A percentile compares a stretch with the other conserved stretches of the same genome.
Conservation (phyloP, 345 rosid genomes). For the Moricandia arvensis region DNA sequence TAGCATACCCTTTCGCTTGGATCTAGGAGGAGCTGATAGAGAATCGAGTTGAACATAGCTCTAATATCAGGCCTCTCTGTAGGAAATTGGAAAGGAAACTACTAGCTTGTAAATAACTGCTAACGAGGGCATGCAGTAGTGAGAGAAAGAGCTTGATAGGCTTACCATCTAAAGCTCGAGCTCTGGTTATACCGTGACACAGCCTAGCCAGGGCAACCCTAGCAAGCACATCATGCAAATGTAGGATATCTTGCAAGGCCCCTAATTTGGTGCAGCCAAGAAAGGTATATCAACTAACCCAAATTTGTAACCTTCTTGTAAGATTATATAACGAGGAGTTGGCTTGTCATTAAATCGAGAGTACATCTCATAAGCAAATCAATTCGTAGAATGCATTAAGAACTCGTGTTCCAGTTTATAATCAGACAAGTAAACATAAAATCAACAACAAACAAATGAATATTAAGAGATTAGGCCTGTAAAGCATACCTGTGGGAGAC, state of each 20-base stretch:
- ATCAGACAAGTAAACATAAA: constrained; percentile 14
- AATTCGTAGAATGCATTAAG: constrained; percentile 2
- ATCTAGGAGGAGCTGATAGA: constrained; percentile 93
- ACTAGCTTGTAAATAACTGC: constrained; percentile 14
- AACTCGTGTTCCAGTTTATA: constrained; percentile 10
- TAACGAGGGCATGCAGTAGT: constrained; percentile 1
- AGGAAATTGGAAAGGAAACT: constrained; percentile 35
- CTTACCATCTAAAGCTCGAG: constrained; percentile 94
- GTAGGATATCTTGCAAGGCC: constrained; percentile 97
- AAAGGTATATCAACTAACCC: constrained; percentile 25
- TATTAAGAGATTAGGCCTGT: constrained; percentile 16
- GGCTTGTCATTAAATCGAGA: constrained; percentile 3
- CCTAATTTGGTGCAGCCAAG: constrained; percentile 53
- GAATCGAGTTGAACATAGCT: constrained; percentile 89
- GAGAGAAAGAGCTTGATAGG: constrained; percentile 23
- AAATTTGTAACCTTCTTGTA: neutral
- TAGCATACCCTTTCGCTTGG: constrained; percentile 99
- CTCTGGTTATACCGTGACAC: constrained; percentile 84
- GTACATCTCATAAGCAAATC: neutral
- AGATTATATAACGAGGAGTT: constrained; percentile 7
- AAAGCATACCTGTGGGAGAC: constrained; percentile 70
- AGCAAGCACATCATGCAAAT: constrained; percentile 98
- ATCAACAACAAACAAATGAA: neutral
- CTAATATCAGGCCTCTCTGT: constrained; percentile 92
- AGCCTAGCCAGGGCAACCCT: constrained; percentile 93